Evolutionary conservation across 768 basidiomycete species (phyloP).

Genomic region (Nidularia sp.): DNA sequence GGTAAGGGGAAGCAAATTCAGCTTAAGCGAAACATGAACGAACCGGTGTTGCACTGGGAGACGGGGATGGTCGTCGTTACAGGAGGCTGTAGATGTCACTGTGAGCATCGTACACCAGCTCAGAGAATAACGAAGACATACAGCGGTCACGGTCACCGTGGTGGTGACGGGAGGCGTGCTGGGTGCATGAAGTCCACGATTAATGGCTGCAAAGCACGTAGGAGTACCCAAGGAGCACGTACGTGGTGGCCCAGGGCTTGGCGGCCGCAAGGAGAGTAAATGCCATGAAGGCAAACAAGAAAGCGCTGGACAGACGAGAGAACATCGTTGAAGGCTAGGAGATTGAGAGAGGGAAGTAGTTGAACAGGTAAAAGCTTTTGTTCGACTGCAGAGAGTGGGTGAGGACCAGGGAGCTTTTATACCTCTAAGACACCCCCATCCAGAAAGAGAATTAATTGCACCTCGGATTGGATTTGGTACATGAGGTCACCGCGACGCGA

Average conservation of each 20-base stretch:
- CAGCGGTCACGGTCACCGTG: conserved; percentile 11
- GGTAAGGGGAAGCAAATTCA: neutral
- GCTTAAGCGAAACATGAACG: neutral
- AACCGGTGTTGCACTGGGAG: conserved; percentile 24
- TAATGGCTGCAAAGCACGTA: neutral
- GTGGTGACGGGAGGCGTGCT: conserved; percentile 9
- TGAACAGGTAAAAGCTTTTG: conserved; percentile 9
- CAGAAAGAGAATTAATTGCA: neutral
- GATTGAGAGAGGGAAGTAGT: conserved; percentile 2
- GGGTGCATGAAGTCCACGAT: conserved; percentile 1
- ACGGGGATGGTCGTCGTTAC: conserved; percentile 12
- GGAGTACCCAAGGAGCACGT: neutral
- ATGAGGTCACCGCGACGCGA: neutral
- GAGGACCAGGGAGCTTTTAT: conserved; percentile 5
- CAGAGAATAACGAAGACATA: neutral
- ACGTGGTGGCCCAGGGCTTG: conserved; percentile 10
- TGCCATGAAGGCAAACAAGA: conserved; percentile 15
- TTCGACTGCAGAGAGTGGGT: conserved; percentile 12
- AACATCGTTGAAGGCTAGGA: conserved; percentile 20
- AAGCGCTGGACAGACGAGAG: conserved; percentile 12
- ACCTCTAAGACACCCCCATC: neutral
- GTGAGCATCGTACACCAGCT: neutral
- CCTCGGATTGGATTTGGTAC: neutral
- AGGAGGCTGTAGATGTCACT: conserved; percentile 7
- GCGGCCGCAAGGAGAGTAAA: conserved; percentile 23